Percentiles rank a stretch among this genome's conserved stretches.
Evolutionary conservation across 2,329 filamentous ascomycete species (phyloP).

Genomic region (Cadophora sp.): DNA sequence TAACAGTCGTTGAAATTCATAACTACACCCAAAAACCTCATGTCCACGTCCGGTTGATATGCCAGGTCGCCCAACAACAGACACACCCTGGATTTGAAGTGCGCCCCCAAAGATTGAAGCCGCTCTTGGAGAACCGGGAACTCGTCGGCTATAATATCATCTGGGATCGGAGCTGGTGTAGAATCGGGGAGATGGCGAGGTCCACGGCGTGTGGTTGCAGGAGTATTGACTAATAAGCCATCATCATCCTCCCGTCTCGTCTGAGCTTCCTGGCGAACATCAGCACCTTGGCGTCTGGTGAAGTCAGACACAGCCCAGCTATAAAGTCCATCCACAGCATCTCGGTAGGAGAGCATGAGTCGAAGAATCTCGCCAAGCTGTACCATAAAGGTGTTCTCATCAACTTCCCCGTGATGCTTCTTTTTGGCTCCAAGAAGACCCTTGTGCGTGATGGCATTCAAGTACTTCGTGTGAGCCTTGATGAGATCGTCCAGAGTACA

Average conservation of each 20-base stretch:
- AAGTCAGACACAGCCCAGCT: conserved; percentile 95
- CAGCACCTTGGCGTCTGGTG: conserved; percentile 85
- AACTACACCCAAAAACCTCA: conserved; percentile 92
- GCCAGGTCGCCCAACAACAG: conserved; percentile 87
- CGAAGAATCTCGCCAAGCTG: conserved; percentile 93
- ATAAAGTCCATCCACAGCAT: conserved; percentile 92
- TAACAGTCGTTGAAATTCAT: conserved; percentile 99
- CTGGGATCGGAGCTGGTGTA: conserved; percentile 34
- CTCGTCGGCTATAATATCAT: conserved; percentile 58
- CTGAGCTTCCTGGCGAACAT: conserved; percentile 70
- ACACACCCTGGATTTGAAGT: conserved; percentile 81
- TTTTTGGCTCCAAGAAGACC: conserved; percentile 81
- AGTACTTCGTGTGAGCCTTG: conserved; percentile 86
- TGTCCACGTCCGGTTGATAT: conserved; percentile 92
- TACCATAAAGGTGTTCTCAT: conserved; percentile 79
- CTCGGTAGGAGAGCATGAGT: conserved; percentile 92
- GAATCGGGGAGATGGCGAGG: conserved; percentile 39
- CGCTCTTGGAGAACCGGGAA: conserved; percentile 79
- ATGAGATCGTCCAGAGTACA: conserved; percentile 96
- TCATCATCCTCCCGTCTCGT: conserved; percentile 44
- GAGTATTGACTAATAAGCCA: conserved; percentile 36
- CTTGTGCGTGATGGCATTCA: conserved; percentile 94
- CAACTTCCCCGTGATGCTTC: conserved; percentile 51
- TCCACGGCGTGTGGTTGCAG: conserved; percentile 41
- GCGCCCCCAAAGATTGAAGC: conserved; percentile 72